phyloP scores from a whole-genome alignment of 352 stramenopile genomes.

The Phytopythium montanum region DNA sequence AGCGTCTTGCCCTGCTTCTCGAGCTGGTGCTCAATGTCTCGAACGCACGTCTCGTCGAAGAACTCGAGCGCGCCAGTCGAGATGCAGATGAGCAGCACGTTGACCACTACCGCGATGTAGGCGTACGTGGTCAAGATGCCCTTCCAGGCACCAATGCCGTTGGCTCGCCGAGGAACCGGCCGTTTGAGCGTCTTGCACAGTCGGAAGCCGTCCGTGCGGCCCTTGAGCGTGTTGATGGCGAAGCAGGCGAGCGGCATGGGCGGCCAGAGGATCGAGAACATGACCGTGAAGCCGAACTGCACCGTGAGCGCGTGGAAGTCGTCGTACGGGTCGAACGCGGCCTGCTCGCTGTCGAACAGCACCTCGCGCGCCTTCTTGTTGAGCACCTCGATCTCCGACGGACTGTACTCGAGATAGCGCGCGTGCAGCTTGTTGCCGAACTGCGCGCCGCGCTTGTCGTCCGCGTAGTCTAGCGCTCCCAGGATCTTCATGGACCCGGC shows the following conservation, averaged over 20 bases:
- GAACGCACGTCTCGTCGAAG: conserved; percentile 52
- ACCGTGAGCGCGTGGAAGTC: conserved; percentile 71
- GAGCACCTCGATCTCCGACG: conserved; percentile 56
- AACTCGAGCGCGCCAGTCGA: conserved; percentile 71
- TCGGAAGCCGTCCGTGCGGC: conserved; percentile 59
- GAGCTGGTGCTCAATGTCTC: conserved; percentile 49
- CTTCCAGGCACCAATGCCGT: conserved; percentile 74
- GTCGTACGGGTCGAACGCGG: conserved; percentile 73
- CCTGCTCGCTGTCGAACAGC: conserved; percentile 69
- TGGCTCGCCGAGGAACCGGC: conserved; percentile 60
- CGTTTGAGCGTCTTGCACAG: conserved; percentile 70
- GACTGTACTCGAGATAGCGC: conserved; percentile 61
- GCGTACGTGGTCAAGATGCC: conserved; percentile 52
- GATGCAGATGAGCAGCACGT: conserved; percentile 68
- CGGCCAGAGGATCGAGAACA: conserved; percentile 81
- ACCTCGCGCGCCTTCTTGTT: conserved; percentile 67
- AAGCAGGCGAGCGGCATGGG: conserved; percentile 73
- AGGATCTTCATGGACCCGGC: conserved; percentile 80
- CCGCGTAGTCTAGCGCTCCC: conserved; percentile 72
- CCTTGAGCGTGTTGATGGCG: conserved; percentile 68
- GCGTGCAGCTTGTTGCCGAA: conserved; percentile 70
- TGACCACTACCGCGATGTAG: conserved; percentile 69
- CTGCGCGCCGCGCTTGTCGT: conserved; percentile 38
- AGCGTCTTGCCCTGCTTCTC: conserved; percentile 62
- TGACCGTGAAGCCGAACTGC: conserved; percentile 73